Evolutionary conservation across 768 basidiomycete species (phyloP), one percentile per base, ranked within the genome.

Genomic region (Trametes cingulata): DNA sequence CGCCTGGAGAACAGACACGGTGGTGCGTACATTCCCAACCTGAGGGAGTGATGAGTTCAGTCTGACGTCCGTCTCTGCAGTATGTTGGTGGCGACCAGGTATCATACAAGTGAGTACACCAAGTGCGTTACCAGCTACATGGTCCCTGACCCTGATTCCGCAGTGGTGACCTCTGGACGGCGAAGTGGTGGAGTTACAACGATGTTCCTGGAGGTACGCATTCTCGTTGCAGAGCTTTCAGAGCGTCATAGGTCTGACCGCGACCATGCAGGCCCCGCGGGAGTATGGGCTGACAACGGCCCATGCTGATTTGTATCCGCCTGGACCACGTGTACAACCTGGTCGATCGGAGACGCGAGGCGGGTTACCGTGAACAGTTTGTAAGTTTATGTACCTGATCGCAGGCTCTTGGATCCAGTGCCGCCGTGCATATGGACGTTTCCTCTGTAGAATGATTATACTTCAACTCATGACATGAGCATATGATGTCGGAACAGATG

Each of bases 171-270:
- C 67, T 69, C 24, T 69, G 65, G 67, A 69, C 68, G 17, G 70
- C 70, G 35, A 71, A 68, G 39, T 69, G 67, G 68, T 71, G 68
- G 68, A 67, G 65, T 59, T 69, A 69, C 63, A 68, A 60, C 25
- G 68, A 69, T 36, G 52, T 59, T 2, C 70, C 70, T 20, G 70
- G 70, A 62, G 69, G 68, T 67, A 27, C n/a, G 65, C 20, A 33
- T 20, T 19, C 14, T 46, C 36, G 17, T 20, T 15, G n/a, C 22
- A 5, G 20, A n/a, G 9, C 4, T 10, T 1, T 15, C 10, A 6
- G 22, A 9, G 15, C 13, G 17, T 33, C 12, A 33, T 29, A 41
- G 2, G 36, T 39, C 10, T 57, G 25, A 57, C 20, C 8, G 39
- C 17, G 20, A 13, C 12, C 7, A 13, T 5, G 37, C 33, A 69